Percentiles rank a stretch among this genome's conserved stretches.
Conservation (phyloP, 164 flowering plant genomes). For the Tetrastigma voinierianum region DNA sequence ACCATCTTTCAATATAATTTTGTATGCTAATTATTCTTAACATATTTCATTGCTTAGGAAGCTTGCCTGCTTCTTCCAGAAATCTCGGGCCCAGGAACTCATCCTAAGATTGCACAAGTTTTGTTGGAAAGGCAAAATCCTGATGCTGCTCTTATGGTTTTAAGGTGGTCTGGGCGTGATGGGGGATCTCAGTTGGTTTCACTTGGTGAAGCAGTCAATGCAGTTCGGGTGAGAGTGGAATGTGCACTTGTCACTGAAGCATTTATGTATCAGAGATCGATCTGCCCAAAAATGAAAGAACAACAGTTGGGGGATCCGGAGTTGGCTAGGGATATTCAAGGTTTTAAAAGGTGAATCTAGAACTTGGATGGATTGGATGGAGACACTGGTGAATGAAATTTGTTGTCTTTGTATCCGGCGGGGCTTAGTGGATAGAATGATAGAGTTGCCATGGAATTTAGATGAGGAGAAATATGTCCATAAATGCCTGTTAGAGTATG, state of each 20-base stretch:
- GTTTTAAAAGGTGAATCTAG: slow-evolving; percentile 23
- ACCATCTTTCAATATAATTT: background rate
- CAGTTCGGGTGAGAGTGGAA: slow-evolving; percentile 84
- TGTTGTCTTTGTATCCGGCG: slow-evolving; percentile 86
- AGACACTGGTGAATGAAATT: slow-evolving; percentile 78
- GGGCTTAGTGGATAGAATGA: slow-evolving; percentile 75
- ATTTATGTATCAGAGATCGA: slow-evolving; percentile 77
- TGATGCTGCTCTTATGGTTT: slow-evolving; percentile 87
- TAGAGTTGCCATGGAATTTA: slow-evolving; percentile 92
- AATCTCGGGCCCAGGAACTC: slow-evolving; percentile 70
- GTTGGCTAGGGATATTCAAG: slow-evolving; percentile 20
- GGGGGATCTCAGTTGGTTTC: slow-evolving; percentile 55
- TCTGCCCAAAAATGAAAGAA: slow-evolving; percentile 63
- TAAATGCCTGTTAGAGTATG: slow-evolving; percentile 73
- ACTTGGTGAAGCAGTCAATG: slow-evolving; percentile 77
- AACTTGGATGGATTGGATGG: slow-evolving; percentile 61
- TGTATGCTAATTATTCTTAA: slow-evolving; percentile 10
- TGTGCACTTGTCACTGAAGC: slow-evolving; percentile 95
- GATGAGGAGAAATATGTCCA: slow-evolving; percentile 88
- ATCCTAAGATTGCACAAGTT: slow-evolving; percentile 92
- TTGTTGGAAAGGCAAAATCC: slow-evolving; percentile 81
- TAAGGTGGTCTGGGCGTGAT: slow-evolving; percentile 86
- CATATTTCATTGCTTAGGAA: slow-evolving; percentile 54
- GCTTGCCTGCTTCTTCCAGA: slow-evolving; percentile 89
- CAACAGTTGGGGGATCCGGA: slow-evolving; percentile 41